These are phyloP conservation scores for Oleoguttula mirabilis DNA, from an alignment of 495 filamentous ascomycete genomes.

Conservation along the genomic window DNA sequence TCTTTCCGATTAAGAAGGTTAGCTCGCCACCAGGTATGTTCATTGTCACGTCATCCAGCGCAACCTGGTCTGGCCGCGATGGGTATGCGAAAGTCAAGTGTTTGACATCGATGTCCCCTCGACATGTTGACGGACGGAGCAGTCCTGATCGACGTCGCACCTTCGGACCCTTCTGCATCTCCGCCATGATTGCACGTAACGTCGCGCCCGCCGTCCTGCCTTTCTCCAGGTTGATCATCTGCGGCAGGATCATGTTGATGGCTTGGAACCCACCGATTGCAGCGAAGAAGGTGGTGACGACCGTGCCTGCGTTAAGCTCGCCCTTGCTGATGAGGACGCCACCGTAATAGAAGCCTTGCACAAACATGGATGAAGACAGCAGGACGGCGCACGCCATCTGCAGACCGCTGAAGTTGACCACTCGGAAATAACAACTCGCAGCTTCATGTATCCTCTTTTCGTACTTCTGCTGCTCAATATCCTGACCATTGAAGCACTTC, in stretches of 20 bases:
- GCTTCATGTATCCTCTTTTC: slow-evolving; percentile 43
- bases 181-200: slow-evolving; percentile 38
- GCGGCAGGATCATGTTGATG: slow-evolving; percentile 58
- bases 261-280: slow-evolving; percentile 65
- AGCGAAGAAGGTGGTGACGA: slow-evolving; percentile 78
- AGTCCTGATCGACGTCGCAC: slow-evolving; percentile 1
- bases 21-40: slow-evolving; percentile 60
- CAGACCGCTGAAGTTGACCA: slow-evolving; percentile 52
- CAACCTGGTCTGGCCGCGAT: slow-evolving; percentile 49
- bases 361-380: slow-evolving; percentile 68
- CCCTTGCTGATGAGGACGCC: slow-evolving; percentile 47
- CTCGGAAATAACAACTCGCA: slow-evolving; percentile 50
- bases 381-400: slow-evolving; percentile 64
- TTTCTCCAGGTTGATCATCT: slow-evolving; percentile 64
- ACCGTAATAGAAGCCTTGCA: slow-evolving; percentile 88
- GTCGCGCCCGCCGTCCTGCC: slow-evolving; percentile 61
- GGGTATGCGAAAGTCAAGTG: slow-evolving; percentile 78
- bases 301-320: slow-evolving; percentile 48
- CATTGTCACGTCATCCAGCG: slow-evolving; percentile 49
- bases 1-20: slow-evolving; percentile 73
- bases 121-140: slow-evolving; percentile 27
- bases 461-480: slow-evolving; percentile 58
- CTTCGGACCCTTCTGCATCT: slow-evolving; percentile 25
- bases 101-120: slow-evolving; percentile 57
- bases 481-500: slow-evolving; percentile 73